Base-by-base conservation (phyloP, 768 basidiomycete species). In the Saitozyma sp. region DNA sequence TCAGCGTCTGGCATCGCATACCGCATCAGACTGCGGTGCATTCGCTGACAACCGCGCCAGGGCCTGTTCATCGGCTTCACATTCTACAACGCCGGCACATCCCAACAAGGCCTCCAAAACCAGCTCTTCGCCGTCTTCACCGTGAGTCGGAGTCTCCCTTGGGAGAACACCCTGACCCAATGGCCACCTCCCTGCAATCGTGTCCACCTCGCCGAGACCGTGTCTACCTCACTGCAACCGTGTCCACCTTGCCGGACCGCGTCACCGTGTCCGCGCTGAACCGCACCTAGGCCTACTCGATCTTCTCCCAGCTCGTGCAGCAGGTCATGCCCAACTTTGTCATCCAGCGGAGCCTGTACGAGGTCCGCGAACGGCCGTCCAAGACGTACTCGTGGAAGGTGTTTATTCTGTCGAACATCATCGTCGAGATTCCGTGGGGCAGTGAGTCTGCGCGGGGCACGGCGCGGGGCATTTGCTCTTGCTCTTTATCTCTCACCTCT, bases 291-390 rank as follows among this genome's bases (percentile, higher is more conserved):
- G 60, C 76, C 50, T 78, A 80, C 67, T 68, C 70, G 48, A 78
- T 80, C 57, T 81, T 81, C 64, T 66, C 71, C 55, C 77, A 76
- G 55, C 63, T 80, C 5, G 67, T 70, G 11, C 79, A 80, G 59
- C 77, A 78, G 58, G 75, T 76, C 64, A 76, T 77, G 72, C 80
- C 79, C 11, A 69, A 73, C 50, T 81, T 80, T 66, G 76, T 80
- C 59, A 64, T 68, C 16, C 71, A 78, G 46, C 67, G 80, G 56
- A 62, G 62, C 29, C 61, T 80, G 37, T 81, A 78, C 66, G 80
- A 81, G 54, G 74, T 72, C 3, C 61, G 80, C 40, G 80, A 81
- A 62, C 68, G 78, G 38, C 79, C 78, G 8, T 66, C 74, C 37
- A 78, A 77, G 68, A 78, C 78, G 10, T 81, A 80, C 68, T 63